Evolutionary conservation across 345 rosid species (phyloP).

Genomic region (Reutealis trisperma): DNA sequence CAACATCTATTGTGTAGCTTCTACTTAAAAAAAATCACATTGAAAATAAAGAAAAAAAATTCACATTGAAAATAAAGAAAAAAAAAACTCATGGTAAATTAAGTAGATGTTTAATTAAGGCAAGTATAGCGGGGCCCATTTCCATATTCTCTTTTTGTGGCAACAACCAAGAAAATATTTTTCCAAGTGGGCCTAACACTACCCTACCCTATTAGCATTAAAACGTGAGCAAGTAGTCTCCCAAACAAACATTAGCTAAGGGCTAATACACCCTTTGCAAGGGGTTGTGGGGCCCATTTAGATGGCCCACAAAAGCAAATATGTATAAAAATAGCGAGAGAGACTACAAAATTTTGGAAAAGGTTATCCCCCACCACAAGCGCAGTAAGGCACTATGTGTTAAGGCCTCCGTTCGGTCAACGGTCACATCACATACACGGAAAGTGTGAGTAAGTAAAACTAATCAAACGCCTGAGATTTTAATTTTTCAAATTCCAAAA

Average conservation of each 20-base stretch:
- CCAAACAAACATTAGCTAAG: neutral
- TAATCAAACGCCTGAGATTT: too few species aligned
- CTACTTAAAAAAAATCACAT: too few species aligned
- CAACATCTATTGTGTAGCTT: too few species aligned
- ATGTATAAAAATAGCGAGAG: neutral
- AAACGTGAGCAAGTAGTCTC: too few species aligned
- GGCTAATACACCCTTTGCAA: neutral
- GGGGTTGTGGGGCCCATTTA: neutral
- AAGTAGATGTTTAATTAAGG: neutral
- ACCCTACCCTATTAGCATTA: neutral
- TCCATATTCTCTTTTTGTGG: neutral
- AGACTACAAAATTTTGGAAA: neutral
- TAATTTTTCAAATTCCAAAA: too few species aligned
- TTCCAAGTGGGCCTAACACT: neutral
- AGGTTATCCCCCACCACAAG: neutral
- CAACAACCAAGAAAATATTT: neutral
- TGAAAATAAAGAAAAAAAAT: too few species aligned
- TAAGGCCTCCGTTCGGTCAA: slow-evolving; percentile 41
- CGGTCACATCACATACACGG: slow-evolving; percentile 51
- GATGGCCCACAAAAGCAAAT: neutral
- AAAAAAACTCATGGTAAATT: too few species aligned
- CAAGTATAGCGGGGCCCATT: neutral
- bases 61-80: too few species aligned
- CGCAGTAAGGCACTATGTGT: neutral
- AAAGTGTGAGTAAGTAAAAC: neutral